These are phyloP conservation scores for Pelargonium australe DNA, from an alignment of 441 rosid species.

Conservation along the genomic window DNA sequence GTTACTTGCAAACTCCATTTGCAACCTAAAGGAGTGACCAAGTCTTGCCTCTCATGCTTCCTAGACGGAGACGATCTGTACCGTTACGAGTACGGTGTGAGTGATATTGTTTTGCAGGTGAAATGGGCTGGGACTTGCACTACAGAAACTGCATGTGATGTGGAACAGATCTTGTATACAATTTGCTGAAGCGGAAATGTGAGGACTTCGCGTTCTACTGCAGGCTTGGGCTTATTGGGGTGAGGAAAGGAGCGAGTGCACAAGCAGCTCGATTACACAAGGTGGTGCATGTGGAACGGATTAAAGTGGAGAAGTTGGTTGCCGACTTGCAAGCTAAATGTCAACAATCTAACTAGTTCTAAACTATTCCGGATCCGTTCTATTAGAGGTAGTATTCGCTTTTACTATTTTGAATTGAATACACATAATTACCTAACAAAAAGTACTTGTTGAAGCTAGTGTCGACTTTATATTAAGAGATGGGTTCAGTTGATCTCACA, in stretches of 20 bases:
- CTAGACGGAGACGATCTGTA: background rate
- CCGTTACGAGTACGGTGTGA: background rate
- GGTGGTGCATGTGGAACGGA: background rate
- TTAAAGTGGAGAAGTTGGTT: background rate
- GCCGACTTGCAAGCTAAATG: background rate
- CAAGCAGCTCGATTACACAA: background rate
- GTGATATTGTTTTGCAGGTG: background rate
- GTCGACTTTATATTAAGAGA: too few relatives aligned
- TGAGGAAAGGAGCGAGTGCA: background rate
- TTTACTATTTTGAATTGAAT: too few relatives aligned
- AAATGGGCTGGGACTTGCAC: background rate
- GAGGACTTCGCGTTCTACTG: background rate
- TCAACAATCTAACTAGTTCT: too few relatives aligned
- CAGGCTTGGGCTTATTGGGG: background rate
- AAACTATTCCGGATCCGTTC: too few relatives aligned
- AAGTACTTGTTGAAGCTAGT: too few relatives aligned
- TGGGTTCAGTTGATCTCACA: too few relatives aligned
- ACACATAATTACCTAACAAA: too few relatives aligned
- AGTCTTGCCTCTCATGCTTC: background rate
- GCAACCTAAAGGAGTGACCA: background rate
- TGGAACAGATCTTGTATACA: background rate
- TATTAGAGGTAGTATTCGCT: too few relatives aligned
- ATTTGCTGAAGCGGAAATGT: background rate
- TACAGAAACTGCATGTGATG: background rate
- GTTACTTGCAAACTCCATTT: background rate